Base-by-base conservation (phyloP, 2,329 filamentous ascomycete species). In the Venturiaceae sp. region DNA sequence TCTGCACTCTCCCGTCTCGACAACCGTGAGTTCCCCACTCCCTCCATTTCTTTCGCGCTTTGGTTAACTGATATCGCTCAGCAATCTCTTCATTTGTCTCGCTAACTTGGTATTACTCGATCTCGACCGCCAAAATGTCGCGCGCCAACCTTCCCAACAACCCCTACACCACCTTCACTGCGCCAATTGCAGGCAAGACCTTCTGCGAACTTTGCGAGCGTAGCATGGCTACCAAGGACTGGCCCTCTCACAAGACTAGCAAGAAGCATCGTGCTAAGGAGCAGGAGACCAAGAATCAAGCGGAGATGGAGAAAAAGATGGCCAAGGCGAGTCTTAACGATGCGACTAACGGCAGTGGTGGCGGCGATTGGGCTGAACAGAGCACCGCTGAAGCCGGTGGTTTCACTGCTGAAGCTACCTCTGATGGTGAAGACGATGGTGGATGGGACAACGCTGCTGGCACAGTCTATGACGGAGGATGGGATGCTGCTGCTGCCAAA, bases 361-460 rank as follows among this genome's bases (percentile, higher is more conserved):
- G 3, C 23, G 19, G 44, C 26, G 30, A 50, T 26, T 50, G 44
- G 44, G 44, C 44, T 11, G 44, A 50, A 5, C 26, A 50, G 44
- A 50, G 37, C 26, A 32, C 19, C 16, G 55, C 55, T 21, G 58
- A 34, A n/a, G 26, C 34, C 46, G 34, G 9, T 30, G 55, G 54
- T 19, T 53, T 52, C 33, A 52, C 60, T 9, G 57, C 44, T 23
- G 60, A 56, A 16, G 34, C 58, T 46, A 64, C 58, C 33, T 47
- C 52, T 58, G 62, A 56, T 36, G 60, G 52, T 30, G 58, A 44
- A 39, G 56, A 52, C 21, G 60, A 57, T 55, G 64, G 46, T 56
- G 63, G 62, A 54, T 66, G 58, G 58, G 61, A 55, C 37, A 54
- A 44, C 23, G 55, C 58, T 46, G 32, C 44, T 55, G 46, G n/a